Conservation (phyloP, 2,329 filamentous ascomycete genomes). For the Paracamarosporium sp. region DNA sequence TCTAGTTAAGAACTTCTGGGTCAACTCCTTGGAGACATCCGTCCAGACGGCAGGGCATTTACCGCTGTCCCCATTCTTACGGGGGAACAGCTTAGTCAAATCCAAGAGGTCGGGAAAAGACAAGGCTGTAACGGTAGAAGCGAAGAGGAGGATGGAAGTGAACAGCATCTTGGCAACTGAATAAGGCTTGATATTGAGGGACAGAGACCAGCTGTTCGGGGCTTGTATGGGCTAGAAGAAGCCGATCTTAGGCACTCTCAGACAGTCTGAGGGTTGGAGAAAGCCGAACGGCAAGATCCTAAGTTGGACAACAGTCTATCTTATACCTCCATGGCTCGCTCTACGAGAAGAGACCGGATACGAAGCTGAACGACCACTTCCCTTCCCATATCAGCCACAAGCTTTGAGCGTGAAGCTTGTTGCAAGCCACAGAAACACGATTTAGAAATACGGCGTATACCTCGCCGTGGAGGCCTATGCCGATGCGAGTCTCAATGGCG, state of each 20-base stretch:
- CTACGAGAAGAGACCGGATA: background rate
- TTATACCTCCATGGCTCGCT: background rate
- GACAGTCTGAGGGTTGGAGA: background rate
- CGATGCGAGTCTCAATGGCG: background rate
- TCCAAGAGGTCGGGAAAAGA: slow-evolving; percentile 19
- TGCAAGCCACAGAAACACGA: background rate
- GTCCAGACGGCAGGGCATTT: slow-evolving; percentile 40
- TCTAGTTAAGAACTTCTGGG: slow-evolving; percentile 25
- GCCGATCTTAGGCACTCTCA: background rate
- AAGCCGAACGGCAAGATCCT: background rate
- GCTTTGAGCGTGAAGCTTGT: background rate
- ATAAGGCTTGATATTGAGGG: background rate
- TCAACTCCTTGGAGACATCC: slow-evolving; percentile 35
- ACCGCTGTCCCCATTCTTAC: slow-evolving; percentile 12
- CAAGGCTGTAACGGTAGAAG: slow-evolving; percentile 22
- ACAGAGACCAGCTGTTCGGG: background rate
- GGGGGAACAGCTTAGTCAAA: slow-evolving; percentile 17
- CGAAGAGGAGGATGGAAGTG: slow-evolving; percentile 18
- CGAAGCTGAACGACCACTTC: background rate
- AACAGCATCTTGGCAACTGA: slow-evolving; percentile 21
- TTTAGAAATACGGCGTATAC: background rate
- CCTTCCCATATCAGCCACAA: background rate
- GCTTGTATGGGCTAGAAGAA: background rate
- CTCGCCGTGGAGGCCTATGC: background rate
- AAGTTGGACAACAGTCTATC: background rate